phyloP scores from a whole-genome alignment of 2,329 filamentous ascomycete species.

The Plenodomus lindquistii region DNA sequence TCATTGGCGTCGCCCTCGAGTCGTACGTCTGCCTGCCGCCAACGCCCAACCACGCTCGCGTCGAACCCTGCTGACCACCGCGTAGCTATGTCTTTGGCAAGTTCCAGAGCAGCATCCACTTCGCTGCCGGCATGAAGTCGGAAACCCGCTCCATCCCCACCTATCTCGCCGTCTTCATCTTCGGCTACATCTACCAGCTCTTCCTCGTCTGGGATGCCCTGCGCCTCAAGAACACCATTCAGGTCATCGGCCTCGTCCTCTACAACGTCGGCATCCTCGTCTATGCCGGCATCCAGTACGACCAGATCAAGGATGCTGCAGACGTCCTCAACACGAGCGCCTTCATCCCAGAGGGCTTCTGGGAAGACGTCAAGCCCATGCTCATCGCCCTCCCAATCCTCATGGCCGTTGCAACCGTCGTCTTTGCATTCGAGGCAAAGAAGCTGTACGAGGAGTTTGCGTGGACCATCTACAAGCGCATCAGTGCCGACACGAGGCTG shows the following conservation, averaged over 20 bases:
- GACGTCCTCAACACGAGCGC: conserved; percentile 51
- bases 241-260: conserved; percentile 91
- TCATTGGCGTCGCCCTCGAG: conserved; percentile 82
- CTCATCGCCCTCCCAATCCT: conserved; percentile 85
- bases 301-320: conserved; percentile 82
- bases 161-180: conserved; percentile 94
- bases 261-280: conserved; percentile 91
- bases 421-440: conserved; percentile 80
- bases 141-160: conserved; percentile 77
- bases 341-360: conserved; percentile 62
- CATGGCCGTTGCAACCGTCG: conserved; percentile 73
- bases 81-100: conserved; percentile 83
- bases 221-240: conserved; percentile 95
- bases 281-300: conserved; percentile 90
- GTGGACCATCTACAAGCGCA: conserved; percentile 99
- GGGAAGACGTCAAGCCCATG: conserved; percentile 71
- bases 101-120: conserved; percentile 68
- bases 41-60: not conserved
- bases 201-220: conserved; percentile 91
- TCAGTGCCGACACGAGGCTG: conserved; percentile 94
- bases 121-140: conserved; percentile 45
- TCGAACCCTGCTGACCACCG: conserved; percentile 12
- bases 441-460: conserved; percentile 98
- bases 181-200: conserved; percentile 92
- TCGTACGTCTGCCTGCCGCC: conserved; percentile 63